Evolutionary conservation across 2,329 filamentous ascomycete species (phyloP).

Genomic region (Fusarium metavorans): DNA sequence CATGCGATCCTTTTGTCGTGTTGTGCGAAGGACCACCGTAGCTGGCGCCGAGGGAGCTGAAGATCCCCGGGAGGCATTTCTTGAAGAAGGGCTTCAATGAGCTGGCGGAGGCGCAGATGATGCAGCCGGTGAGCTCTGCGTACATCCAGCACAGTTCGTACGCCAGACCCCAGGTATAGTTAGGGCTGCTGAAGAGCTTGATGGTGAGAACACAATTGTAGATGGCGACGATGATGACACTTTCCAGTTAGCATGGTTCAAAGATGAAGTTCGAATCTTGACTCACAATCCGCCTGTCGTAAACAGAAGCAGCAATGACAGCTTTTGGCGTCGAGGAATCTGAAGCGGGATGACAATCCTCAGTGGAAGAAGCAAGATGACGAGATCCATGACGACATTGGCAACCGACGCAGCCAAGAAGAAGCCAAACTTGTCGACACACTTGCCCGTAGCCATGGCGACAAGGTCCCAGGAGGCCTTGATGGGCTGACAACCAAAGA

Average conservation of each 20-base stretch:
- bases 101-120: slow-evolving; percentile 40
- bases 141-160: slow-evolving; percentile 44
- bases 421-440: slow-evolving; percentile 40
- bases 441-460: slow-evolving; percentile 34
- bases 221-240: slow-evolving; percentile 39
- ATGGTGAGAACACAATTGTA: slow-evolving; percentile 41
- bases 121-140: slow-evolving; percentile 38
- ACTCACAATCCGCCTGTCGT: slow-evolving; percentile 40
- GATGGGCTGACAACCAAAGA: slow-evolving; percentile 39
- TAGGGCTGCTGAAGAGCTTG: slow-evolving; percentile 26
- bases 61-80: slow-evolving; percentile 20
- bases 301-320: slow-evolving; percentile 32
- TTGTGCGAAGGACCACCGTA: slow-evolving; percentile 9
- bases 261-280: rapidly evolving
- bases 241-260: background rate
- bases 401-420: slow-evolving; percentile 40
- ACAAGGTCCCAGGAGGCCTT: slow-evolving; percentile 39
- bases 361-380: slow-evolving; percentile 31
- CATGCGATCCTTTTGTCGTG: slow-evolving; percentile 17
- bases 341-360: slow-evolving; percentile 30
- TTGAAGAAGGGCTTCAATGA: slow-evolving; percentile 40
- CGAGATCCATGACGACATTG: slow-evolving; percentile 39
- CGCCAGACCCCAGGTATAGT: slow-evolving; percentile 41
- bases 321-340: slow-evolving; percentile 34
- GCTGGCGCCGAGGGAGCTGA: slow-evolving; percentile 20